phyloP scores from a whole-genome alignment of 805 yeast species.

The Yarrowia divulgata region DNA sequence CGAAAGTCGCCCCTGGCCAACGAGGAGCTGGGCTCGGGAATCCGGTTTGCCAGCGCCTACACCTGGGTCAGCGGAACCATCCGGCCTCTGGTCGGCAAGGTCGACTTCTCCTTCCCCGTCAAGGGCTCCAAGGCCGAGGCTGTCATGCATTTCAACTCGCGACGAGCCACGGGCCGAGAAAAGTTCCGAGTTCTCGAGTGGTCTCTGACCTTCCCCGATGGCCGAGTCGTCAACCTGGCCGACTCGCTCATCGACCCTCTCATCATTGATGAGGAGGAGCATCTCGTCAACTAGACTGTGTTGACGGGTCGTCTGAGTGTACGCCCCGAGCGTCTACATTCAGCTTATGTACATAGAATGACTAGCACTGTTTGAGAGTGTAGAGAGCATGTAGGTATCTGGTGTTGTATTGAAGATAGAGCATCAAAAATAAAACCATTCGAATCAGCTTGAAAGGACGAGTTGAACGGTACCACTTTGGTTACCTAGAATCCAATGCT shows the following conservation, averaged over 20 bases:
- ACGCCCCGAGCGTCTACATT: too few species aligned
- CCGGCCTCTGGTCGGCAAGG: conserved; percentile 81
- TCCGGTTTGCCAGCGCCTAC: conserved; percentile 72
- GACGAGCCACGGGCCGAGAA: conserved; percentile 64
- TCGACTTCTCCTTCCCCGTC: conserved; percentile 74
- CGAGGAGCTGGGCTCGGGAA: conserved; percentile 72
- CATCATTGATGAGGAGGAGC: conserved; percentile 48
- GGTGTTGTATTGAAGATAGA: too few species aligned
- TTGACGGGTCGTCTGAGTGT: neutral
- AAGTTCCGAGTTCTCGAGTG: conserved; percentile 69
- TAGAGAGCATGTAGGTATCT: too few species aligned
- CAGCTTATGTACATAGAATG: conserved; percentile 34
- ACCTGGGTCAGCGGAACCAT: conserved; percentile 92
- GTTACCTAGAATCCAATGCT: too few species aligned
- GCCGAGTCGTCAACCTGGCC: conserved; percentile 56
- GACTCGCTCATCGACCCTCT: conserved; percentile 55
- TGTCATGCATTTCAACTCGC: conserved; percentile 70
- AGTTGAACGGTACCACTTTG: too few species aligned
- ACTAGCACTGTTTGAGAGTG: conserved; percentile 16
- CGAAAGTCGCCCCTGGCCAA: conserved; percentile 75
- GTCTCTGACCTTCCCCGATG: conserved; percentile 62
- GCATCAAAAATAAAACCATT: too few species aligned
- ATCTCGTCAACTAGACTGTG: neutral
- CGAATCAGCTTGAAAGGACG: too few species aligned
- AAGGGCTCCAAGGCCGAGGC: conserved; percentile 68